These are phyloP conservation scores for Coriolopsis trogii DNA, from an alignment of 1,284 basidiomycete genomes.

Conservation along the genomic window DNA sequence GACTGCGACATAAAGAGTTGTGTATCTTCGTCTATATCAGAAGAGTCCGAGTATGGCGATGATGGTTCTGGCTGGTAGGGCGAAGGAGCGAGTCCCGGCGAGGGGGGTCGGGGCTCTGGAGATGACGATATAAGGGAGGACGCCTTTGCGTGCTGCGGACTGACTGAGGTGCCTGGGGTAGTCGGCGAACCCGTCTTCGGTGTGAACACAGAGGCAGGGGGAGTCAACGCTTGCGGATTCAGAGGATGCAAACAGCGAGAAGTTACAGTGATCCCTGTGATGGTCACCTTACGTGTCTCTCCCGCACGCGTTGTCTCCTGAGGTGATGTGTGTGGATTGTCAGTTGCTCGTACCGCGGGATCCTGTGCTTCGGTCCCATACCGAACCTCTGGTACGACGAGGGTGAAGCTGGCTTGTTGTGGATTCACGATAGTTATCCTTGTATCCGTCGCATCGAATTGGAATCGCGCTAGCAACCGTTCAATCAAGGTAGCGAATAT, in stretches of 20 bases:
- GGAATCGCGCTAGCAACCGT: conserved; percentile 79
- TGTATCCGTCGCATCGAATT: conserved; percentile 74
- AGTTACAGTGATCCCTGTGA: conserved; percentile 54
- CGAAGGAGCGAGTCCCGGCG: background rate
- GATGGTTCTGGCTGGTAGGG: conserved; percentile 29
- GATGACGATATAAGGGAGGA: background rate
- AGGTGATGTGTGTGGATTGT: background rate
- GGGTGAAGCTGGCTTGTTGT: conserved; percentile 59
- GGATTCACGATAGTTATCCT: conserved; percentile 69
- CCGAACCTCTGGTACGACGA: conserved; percentile 58
- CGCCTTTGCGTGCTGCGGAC: background rate
- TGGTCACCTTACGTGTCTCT: conserved; percentile 47
- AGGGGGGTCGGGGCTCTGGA: background rate
- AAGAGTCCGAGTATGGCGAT: conserved; percentile 42
- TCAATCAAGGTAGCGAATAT: conserved; percentile 87
- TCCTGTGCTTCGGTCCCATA: conserved; percentile 51
- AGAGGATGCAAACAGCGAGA: conserved; percentile 43
- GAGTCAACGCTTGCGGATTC: conserved; percentile 17
- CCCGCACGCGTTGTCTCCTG: conserved; percentile 26
- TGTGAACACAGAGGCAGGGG: background rate
- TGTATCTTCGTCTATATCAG: conserved; percentile 62
- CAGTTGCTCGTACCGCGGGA: background rate
- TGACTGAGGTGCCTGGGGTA: background rate
- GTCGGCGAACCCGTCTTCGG: conserved; percentile 4
- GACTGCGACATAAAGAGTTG: conserved; percentile 77